Evolutionary conservation across 345 rosid genomes (phyloP).

Genomic region (Salix koriyanagi): DNA sequence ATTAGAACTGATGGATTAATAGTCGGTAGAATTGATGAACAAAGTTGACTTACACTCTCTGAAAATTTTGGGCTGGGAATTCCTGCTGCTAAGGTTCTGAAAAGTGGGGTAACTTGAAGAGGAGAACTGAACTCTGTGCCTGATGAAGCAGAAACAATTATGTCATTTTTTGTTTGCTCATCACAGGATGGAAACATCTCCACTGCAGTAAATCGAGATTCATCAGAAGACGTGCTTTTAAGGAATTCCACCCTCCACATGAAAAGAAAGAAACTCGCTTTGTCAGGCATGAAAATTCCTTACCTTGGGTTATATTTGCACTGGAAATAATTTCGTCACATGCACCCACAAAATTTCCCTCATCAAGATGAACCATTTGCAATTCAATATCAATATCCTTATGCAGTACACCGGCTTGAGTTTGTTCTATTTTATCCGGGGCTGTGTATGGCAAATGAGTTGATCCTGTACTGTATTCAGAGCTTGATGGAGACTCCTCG

Average conservation of each 20-base stretch:
- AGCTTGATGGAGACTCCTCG: constrained; percentile 81
- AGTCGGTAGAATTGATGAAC: constrained; percentile 1
- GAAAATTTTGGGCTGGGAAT: constrained; percentile 97
- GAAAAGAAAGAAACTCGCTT: not conserved
- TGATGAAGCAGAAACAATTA: constrained; percentile 44
- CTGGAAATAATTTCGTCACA: constrained; percentile 37
- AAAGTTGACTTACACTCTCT: constrained; percentile 75
- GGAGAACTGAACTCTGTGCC: constrained; percentile 71
- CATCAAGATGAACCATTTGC: constrained; percentile 21
- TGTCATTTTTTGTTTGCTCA: constrained; percentile 33
- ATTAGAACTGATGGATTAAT: not conserved
- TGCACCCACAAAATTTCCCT: constrained; percentile 24
- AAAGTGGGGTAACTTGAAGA: constrained; percentile 78
- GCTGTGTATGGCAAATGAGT: constrained; percentile 38
- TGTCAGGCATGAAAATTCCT: constrained; percentile 1
- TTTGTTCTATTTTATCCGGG: constrained; percentile 44
- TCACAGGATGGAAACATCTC: constrained; percentile 39
- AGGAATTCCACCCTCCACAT: not conserved
- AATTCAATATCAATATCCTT: constrained; percentile 33
- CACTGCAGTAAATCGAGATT: constrained; percentile 26
- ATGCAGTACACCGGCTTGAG: constrained; percentile 32
- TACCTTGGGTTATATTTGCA: constrained; percentile 48
- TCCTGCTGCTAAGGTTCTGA: constrained; percentile 96
- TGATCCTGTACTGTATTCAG: constrained; percentile 87
- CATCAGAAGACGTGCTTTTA: constrained; percentile 7